Conservation (phyloP, 2,329 filamentous ascomycete genomes). For the Epichloe hybrida region DNA sequence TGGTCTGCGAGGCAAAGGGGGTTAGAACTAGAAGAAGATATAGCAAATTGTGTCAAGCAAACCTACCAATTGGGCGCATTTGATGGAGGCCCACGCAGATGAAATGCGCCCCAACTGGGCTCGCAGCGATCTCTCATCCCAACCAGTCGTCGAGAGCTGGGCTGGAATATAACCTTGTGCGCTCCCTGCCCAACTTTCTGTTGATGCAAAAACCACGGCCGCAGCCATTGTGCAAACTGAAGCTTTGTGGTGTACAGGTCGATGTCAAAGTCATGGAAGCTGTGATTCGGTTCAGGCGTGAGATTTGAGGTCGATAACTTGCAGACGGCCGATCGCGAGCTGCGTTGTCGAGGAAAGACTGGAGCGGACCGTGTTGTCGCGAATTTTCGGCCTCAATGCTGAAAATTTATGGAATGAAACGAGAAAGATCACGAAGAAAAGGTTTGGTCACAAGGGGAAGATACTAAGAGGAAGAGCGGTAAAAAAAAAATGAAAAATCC, state of each 20-base stretch:
- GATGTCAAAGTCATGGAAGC: constrained; percentile 41
- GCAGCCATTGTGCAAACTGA: constrained; percentile 40
- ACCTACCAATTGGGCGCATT: not conserved
- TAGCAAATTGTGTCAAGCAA: not conserved
- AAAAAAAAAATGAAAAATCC: not conserved
- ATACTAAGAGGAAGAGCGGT: not conserved
- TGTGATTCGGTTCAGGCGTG: constrained; percentile 9
- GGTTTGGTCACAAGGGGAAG: not conserved
- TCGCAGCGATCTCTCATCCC: constrained; percentile 16
- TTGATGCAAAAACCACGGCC: constrained; percentile 32
- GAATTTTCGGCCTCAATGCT: not conserved
- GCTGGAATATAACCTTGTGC: constrained; percentile 23
- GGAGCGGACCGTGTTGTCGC: not conserved
- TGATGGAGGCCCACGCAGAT: constrained; percentile 6
- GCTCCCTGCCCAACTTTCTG: constrained; percentile 28
- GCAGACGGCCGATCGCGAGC: constrained; percentile 6
- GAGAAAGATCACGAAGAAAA: not conserved
- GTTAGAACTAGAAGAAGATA: not conserved
- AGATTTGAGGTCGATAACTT: not conserved
- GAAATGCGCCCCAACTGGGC: constrained; percentile 26
- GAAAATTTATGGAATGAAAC: not conserved
- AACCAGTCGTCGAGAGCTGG: constrained; percentile 19
- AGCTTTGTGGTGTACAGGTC: constrained; percentile 27
- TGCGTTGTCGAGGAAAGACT: constrained; percentile 1
- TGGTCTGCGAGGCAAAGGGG: not conserved